Base-by-base conservation (phyloP, 352 stramenopile genomes). In the Achlya hypogyna region DNA sequence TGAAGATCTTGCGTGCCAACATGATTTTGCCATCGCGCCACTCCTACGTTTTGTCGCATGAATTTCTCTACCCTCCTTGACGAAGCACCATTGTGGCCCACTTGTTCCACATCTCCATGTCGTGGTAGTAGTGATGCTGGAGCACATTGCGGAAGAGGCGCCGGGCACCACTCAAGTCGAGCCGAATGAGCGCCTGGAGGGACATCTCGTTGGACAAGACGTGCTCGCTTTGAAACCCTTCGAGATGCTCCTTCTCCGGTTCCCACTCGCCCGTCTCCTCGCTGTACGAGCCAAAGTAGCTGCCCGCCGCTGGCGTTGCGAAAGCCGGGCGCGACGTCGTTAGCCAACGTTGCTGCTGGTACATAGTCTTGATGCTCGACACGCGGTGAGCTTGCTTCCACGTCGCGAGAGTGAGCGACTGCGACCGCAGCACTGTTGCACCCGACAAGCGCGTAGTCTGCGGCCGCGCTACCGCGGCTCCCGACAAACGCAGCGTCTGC, bases 71-170 rank as follows among this genome's bases (percentile, higher is more conserved):
- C n/a, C n/a, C n/a, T n/a, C n/a, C n/a, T 56, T 54, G 22, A n/a
- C 23, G 8, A 25, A 28, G 20, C 47, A 73, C 69, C 86, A 95
- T 95, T 47, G 86, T 84, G 51, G 76, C 86, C 86, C 86, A 95
- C 69, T 95, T 95, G 76, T 95, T 95, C 86, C 86, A 95, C 86
- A 95, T 95, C 69, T 76, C 79, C 84, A 95, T 93, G 74, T 95
- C 84, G 23, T 84, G 81, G 5, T 74, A 69, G 71, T 95, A 95
- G 34, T 85, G 72, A 53, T 79, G 75, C 70, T 95, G 84, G 58
- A 95, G 72, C 58, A 90, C 79, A 51, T 87, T 88, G 16, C 84
- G 81, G 70, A 95, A 95, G 14, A 95, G 70, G 32, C 81, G 79
- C 10, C 86, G 75, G 40, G 86, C 86, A 8, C 78, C 71, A 6